A percentile compares a stretch with the other conserved stretches of the same genome.
These are phyloP conservation scores for Spinellus fusiger DNA, from an alignment of 192 early-diverging fungal species.

Conservation along the genomic window DNA sequence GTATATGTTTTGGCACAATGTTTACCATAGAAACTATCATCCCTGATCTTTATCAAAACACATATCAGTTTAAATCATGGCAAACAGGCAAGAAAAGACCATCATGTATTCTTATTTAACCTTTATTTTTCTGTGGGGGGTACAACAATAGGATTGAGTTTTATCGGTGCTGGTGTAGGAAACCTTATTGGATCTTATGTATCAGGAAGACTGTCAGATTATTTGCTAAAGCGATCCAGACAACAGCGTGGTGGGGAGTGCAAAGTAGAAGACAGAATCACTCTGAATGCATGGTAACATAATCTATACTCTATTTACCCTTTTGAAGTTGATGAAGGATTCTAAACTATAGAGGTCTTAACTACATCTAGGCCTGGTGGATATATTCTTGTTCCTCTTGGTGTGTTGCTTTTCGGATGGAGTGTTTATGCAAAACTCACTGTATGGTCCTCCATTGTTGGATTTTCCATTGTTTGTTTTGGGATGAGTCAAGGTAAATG, in stretches of 20 bases:
- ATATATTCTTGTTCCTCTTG: constrained; percentile 33
- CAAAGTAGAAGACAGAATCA: constrained; percentile 38
- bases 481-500: constrained; percentile 34
- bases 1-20: constrained; percentile 30
- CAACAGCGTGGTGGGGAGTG: constrained; percentile 27
- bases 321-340: background rate
- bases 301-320: background rate
- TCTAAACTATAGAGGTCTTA: too few relatives aligned
- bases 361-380: constrained; percentile 12
- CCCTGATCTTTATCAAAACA: constrained; percentile 8
- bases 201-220: constrained; percentile 37
- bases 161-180: constrained; percentile 34
- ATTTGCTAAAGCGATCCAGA: constrained; percentile 26
- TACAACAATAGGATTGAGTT: constrained; percentile 24
- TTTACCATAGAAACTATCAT: constrained; percentile 37
- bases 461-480: constrained; percentile 38
- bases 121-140: background rate
- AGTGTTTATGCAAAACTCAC: constrained; percentile 29
- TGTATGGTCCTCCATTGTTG: constrained; percentile 33
- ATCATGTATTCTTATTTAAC: background rate
- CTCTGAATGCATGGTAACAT: constrained; percentile 28
- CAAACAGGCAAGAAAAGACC: constrained; percentile 13
- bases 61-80: constrained; percentile 23
- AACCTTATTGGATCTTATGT: constrained; percentile 36
- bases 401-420: constrained; percentile 39